A percentile compares a stretch with the other conserved stretches of the same genome.
Evolutionary conservation across 2,329 filamentous ascomycete genomes (phyloP).

Genomic region (Phialocephala sp.): DNA sequence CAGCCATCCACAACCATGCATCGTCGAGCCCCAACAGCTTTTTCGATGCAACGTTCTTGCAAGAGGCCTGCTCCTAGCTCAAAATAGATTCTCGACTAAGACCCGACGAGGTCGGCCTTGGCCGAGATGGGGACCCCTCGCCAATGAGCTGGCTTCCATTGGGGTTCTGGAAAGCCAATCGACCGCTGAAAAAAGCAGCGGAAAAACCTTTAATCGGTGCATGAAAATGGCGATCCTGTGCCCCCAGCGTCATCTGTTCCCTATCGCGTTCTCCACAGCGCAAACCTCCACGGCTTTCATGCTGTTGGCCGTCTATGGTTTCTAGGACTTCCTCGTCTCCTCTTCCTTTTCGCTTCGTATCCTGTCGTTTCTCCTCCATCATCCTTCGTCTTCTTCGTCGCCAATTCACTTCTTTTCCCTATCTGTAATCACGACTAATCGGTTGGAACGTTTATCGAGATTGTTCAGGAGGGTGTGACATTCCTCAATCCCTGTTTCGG

Average conservation of each 20-base stretch:
- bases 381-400: slow-evolving; percentile 12
- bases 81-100: slow-evolving; percentile 13
- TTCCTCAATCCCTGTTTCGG: slow-evolving; percentile 26
- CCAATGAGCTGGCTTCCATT: slow-evolving; percentile 10
- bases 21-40: background rate
- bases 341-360: slow-evolving; percentile 11
- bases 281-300: slow-evolving; percentile 20
- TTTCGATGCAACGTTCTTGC: slow-evolving; percentile 15
- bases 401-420: slow-evolving; percentile 3
- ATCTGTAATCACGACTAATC: slow-evolving; percentile 4
- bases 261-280: slow-evolving; percentile 12
- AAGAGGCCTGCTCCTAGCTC: background rate
- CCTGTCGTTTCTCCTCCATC: slow-evolving; percentile 19
- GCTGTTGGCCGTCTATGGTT: slow-evolving; percentile 16
- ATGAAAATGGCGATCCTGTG: slow-evolving; percentile 1
- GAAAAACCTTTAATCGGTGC: slow-evolving; percentile 1
- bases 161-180: slow-evolving; percentile 17
- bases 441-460: slow-evolving; percentile 11
- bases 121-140: slow-evolving; percentile 9
- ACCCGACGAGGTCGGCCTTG: slow-evolving; percentile 1
- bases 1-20: slow-evolving; percentile 4
- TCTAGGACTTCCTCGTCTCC: background rate
- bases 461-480: slow-evolving; percentile 23
- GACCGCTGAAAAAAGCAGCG: background rate
- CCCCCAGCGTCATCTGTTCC: background rate